A percentile compares a stretch with the other conserved stretches of the same genome.
phyloP scores from a whole-genome alignment of 495 filamentous ascomycete species.

The Cudoniella acicularis region DNA sequence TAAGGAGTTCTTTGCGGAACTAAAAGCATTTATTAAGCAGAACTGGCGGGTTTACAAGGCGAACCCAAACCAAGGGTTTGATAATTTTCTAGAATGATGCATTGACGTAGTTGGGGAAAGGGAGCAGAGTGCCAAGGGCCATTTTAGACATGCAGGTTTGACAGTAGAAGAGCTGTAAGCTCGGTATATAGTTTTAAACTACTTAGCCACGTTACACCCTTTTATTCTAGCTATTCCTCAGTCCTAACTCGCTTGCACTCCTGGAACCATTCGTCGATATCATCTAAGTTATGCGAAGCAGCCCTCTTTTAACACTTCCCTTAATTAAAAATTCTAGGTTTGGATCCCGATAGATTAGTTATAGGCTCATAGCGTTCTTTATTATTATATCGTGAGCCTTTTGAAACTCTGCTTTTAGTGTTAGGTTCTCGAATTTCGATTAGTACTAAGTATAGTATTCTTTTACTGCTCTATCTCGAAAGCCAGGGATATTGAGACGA shows the following conservation, averaged over 20 bases:
- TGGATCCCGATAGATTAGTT: slow-evolving; percentile 26
- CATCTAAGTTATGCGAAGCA: slow-evolving; percentile 26
- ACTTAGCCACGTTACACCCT: neutral
- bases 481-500: slow-evolving; percentile 18
- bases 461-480: slow-evolving; percentile 23
- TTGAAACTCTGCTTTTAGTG: slow-evolving; percentile 23
- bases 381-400: slow-evolving; percentile 21
- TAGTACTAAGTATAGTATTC: slow-evolving; percentile 25
- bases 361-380: slow-evolving; percentile 22
- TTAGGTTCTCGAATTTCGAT: slow-evolving; percentile 16
- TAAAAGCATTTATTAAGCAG: slow-evolving; percentile 18
- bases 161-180: slow-evolving; percentile 1
- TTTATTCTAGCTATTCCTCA: neutral
- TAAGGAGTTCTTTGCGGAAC: slow-evolving; percentile 27
- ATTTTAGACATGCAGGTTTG: slow-evolving; percentile 29
- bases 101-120: slow-evolving; percentile 24
- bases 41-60: slow-evolving; percentile 10
- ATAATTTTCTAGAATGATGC: slow-evolving; percentile 26
- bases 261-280: slow-evolving; percentile 27
- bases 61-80: slow-evolving; percentile 10
- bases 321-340: slow-evolving; percentile 27
- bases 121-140: slow-evolving; percentile 22
- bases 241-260: neutral
- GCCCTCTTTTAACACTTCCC: slow-evolving; percentile 26
- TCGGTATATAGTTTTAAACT: neutral